Base-by-base conservation (phyloP, 805 yeast species). In the Teunomyces stri region DNA sequence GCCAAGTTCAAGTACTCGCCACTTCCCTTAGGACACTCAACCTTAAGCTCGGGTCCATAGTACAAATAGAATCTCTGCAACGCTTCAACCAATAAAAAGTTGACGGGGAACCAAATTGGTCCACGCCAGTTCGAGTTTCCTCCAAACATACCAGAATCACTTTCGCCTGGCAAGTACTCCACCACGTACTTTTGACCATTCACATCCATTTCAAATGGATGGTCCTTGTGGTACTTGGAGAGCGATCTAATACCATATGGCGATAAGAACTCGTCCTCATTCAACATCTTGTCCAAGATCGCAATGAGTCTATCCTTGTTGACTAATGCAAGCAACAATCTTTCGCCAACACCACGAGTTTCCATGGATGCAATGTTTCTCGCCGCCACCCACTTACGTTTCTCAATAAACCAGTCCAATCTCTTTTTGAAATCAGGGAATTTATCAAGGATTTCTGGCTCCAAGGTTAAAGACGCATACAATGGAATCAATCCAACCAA, bases 41-140 rank as follows among this genome's bases (percentile, higher is more conserved):
- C 86, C 65, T 86, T 87, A 61, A 90, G 79, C 44, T 78, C 84
- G 22, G 91, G 82, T 10, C 97, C 97, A 64, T 89, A 90, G 72
- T 89, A 90, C 59, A 90, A 72, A 65, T 84, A 89, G 65, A 89
- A 89, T 57, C 96, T 76, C 67, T 90, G 94, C 56, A 90, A 72
- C 0, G 96, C 82, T 70, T 90, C 97, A 48, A 90, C 88, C 34
- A 90, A 70, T 51, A 90, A 71, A 65, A 90, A 90, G 59, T 86
- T 90, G 10, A 88, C 88, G 16, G 97, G 96, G 75, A 90, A 89
- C 97, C 97, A 90, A 56, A 90, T 89, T 12, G 97, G 97, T 2
- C 97, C 97, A 65, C 97, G 79, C 97, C 97, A 90, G 68, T 90
- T 90, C 18, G 96, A 89, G 65, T 90, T 90, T 49, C 97, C 97